Evolutionary conservation across 306 rosid genomes (phyloP).

Genomic region (Inga oerstediana): DNA sequence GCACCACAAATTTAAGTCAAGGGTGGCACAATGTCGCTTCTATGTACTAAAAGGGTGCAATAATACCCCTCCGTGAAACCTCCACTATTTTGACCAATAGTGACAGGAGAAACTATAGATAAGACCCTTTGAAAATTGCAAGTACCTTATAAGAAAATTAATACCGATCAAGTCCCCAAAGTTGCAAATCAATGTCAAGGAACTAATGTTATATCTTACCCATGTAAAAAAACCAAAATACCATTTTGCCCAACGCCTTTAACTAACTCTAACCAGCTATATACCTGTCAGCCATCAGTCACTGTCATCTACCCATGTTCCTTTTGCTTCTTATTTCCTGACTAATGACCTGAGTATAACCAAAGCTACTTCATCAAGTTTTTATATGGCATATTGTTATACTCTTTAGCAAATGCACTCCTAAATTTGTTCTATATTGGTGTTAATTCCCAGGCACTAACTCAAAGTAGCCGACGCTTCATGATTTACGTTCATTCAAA

Average conservation of each 20-base stretch:
- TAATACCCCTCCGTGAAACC: too few species aligned
- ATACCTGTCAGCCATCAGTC: too few species aligned
- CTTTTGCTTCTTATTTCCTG: neutral
- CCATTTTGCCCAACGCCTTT: too few species aligned
- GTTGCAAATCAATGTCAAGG: neutral
- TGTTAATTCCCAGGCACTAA: conserved; percentile 60
- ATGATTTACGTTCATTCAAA: conserved; percentile 98
- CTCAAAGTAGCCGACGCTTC: conserved; percentile 78
- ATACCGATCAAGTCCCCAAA: neutral
- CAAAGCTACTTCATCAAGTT: conserved; percentile 6
- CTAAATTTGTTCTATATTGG: conserved; percentile 32
- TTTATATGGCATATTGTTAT: neutral
- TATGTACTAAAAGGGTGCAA: neutral
- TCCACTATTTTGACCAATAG: neutral
- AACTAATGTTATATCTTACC: neutral
- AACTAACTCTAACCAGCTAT: too few species aligned
- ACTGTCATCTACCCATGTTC: neutral
- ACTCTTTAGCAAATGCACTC: neutral
- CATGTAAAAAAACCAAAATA: too few species aligned
- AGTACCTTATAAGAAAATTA: neutral
- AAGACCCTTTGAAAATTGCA: neutral
- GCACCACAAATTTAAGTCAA: neutral
- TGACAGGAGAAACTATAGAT: neutral
- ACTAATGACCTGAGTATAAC: neutral
- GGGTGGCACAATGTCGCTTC: neutral